phyloP scores from a whole-genome alignment of 2,329 filamentous ascomycete genomes.

The Ambrosiella beaveri region DNA sequence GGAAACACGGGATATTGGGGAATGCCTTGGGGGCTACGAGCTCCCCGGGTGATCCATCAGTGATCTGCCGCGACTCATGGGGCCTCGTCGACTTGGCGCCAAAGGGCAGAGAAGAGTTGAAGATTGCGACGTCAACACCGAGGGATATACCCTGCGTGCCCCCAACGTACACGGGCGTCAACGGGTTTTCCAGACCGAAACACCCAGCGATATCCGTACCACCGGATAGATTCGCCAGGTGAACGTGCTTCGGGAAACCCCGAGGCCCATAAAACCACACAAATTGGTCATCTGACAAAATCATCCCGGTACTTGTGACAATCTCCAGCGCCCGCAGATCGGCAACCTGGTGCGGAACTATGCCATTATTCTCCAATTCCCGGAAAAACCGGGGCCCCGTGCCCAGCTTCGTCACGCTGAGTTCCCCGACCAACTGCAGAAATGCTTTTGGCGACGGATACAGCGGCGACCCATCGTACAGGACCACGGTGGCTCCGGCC shows the following conservation, averaged over 20 bases:
- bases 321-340: slow-evolving; percentile 43
- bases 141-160: slow-evolving; percentile 34
- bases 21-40: slow-evolving; percentile 55
- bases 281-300: slow-evolving; percentile 57
- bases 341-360: slow-evolving; percentile 43
- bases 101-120: slow-evolving; percentile 34
- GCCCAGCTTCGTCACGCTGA: slow-evolving; percentile 55
- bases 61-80: slow-evolving; percentile 19
- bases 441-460: slow-evolving; percentile 48
- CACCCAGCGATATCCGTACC: slow-evolving; percentile 58
- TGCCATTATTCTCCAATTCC: slow-evolving; percentile 47
- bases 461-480: slow-evolving; percentile 79
- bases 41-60: slow-evolving; percentile 51
- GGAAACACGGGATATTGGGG: slow-evolving; percentile 55
- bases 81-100: slow-evolving; percentile 25
- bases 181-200: slow-evolving; percentile 47
- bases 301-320: slow-evolving; percentile 66
- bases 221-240: slow-evolving; percentile 58
- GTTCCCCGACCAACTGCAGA: slow-evolving; percentile 42
- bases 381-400: slow-evolving; percentile 62
- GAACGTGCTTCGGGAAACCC: slow-evolving; percentile 49
- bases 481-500: slow-evolving; percentile 40
- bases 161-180: slow-evolving; percentile 43
- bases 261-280: slow-evolving; percentile 58
- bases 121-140: slow-evolving; percentile 37